These are phyloP conservation scores for Phaeosphaeriaceae sp. DNA, from an alignment of 2,329 filamentous ascomycete species.

Conservation along the genomic window DNA sequence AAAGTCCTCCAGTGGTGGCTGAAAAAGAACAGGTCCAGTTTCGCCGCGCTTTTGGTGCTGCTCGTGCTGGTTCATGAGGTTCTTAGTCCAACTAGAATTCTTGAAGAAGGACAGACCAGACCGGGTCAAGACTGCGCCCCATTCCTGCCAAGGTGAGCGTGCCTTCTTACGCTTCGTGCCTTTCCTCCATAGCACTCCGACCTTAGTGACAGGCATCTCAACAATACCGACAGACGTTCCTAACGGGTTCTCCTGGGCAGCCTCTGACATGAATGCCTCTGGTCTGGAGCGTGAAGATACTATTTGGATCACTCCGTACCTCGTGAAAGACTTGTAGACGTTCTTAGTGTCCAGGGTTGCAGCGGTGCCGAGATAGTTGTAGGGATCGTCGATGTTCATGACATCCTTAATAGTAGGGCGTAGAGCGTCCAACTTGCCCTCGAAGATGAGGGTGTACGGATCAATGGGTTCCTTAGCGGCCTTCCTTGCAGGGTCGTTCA, in stretches of 20 bases:
- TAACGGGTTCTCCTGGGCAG: constrained; percentile 81
- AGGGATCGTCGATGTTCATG: constrained; percentile 90
- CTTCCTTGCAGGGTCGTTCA: constrained; percentile 71
- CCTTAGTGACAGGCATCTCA: constrained; percentile 96
- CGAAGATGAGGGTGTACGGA: constrained; percentile 92
- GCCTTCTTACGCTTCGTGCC: constrained; percentile 92
- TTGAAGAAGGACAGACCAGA: constrained; percentile 97
- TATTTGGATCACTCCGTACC: constrained; percentile 91
- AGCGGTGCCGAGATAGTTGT: constrained; percentile 82
- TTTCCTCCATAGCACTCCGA: constrained; percentile 93
- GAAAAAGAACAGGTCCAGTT: constrained; percentile 83
- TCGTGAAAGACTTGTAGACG: constrained; percentile 87
- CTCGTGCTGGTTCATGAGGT: constrained; percentile 86
- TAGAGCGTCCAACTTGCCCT: constrained; percentile 82
- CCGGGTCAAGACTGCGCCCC: constrained; percentile 95
- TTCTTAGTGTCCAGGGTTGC: constrained; percentile 79
- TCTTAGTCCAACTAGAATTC: constrained; percentile 91
- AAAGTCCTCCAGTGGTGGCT: constrained; percentile 87
- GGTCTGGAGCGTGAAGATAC: constrained; percentile 91
- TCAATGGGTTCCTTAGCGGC: constrained; percentile 85
- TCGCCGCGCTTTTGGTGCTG: constrained; percentile 79
- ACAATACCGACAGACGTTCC: constrained; percentile 87
- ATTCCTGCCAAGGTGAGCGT: constrained; percentile 97
- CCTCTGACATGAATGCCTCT: constrained; percentile 91
- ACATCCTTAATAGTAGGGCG: constrained; percentile 89